phyloP scores from a whole-genome alignment of 2,329 filamentous ascomycete genomes.

The Beauveria brongniartii region DNA sequence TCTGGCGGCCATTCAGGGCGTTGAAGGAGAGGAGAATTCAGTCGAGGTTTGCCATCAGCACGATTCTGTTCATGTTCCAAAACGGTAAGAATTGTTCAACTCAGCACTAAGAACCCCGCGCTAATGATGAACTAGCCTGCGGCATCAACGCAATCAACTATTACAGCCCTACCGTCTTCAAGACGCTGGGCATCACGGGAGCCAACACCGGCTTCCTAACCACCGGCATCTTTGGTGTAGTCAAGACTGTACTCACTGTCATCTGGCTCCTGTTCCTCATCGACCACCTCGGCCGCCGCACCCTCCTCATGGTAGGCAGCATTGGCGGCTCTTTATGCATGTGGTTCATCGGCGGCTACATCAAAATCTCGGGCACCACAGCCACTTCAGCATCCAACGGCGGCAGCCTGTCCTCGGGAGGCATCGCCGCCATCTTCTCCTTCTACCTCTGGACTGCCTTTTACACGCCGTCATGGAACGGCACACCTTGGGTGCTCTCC shows the following conservation, averaged over 20 bases:
- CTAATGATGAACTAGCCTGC: slow-evolving; percentile 17
- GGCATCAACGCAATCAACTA: slow-evolving; percentile 79
- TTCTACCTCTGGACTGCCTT: slow-evolving; percentile 54
- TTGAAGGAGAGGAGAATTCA: slow-evolving; percentile 49
- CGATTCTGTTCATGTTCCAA: slow-evolving; percentile 70
- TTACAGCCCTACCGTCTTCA: slow-evolving; percentile 44
- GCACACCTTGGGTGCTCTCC: slow-evolving; percentile 69
- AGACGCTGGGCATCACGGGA: slow-evolving; percentile 37
- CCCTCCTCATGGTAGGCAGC: slow-evolving; percentile 57
- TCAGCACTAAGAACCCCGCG: background rate
- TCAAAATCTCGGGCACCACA: slow-evolving; percentile 41
- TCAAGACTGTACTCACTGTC: slow-evolving; percentile 62
- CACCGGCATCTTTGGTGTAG: slow-evolving; percentile 69
- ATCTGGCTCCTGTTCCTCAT: slow-evolving; percentile 63
- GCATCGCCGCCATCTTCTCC: slow-evolving; percentile 59
- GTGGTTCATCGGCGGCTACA: slow-evolving; percentile 42
- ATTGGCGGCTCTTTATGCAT: slow-evolving; percentile 58
- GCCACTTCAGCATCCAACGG: slow-evolving; percentile 22
- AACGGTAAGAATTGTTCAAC: slow-evolving; percentile 45
- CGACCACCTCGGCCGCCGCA: slow-evolving; percentile 46
- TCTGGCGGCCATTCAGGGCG: slow-evolving; percentile 64
- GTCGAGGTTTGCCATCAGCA: slow-evolving; percentile 66
- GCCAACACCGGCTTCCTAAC: slow-evolving; percentile 43
- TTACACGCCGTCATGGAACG: slow-evolving; percentile 67
- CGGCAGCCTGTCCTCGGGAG: slow-evolving; percentile 32